Evolutionary conservation across 1,284 basidiomycete species (phyloP), one percentile per base, ranked within the genome.

Genomic region (Tranzscheliella williamsii): DNA sequence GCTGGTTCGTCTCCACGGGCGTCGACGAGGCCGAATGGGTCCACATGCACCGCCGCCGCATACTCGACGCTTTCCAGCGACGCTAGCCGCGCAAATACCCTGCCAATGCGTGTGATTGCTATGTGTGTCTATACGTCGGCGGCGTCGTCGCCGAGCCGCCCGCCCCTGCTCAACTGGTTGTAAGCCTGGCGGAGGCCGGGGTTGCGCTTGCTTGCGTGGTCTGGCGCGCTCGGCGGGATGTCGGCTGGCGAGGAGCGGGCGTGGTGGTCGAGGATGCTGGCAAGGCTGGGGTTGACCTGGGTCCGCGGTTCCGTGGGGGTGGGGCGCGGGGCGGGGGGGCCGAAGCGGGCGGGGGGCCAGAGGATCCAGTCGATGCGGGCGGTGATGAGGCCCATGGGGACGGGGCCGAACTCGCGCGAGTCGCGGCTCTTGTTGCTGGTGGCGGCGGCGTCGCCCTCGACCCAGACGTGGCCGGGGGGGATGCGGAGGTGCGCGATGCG

Each of bases 1-100:
- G 22, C 5, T 62, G 58, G 58, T 93, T 93, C 20, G 57, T 79
- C 50, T 73, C 72, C 27, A 80, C 81, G 24, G 82, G 82, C 78
- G 81, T 82, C 7, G 46, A 42, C 29, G 29, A 34, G 29, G 36
- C 48, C 6, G 41, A 51, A 16, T 62, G 58, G 58, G 5, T 55
- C 6, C 21, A 40, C 4, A 0, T 12, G 2, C 47, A 62, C 12
- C 43, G 42, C 4, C 33, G 47, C n/a, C 52, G 37, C 1, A 34
- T 62, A 12, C 7, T 55, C 4, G 51, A 61, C 26, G 20, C 17
- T 24, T n/a, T 49, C 9, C 32, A n/a, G 9, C n/a, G 27, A 29
- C 27, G n/a, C 27, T 29, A 29, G 9, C n/a, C 27, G 11, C 11
- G 27, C 27, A 29, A 29, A 29, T 9, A 9, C 9, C 9, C 9